phyloP scores from a whole-genome alignment of 2,329 filamentous ascomycete genomes.

The Xylariomycetidae sp. region DNA sequence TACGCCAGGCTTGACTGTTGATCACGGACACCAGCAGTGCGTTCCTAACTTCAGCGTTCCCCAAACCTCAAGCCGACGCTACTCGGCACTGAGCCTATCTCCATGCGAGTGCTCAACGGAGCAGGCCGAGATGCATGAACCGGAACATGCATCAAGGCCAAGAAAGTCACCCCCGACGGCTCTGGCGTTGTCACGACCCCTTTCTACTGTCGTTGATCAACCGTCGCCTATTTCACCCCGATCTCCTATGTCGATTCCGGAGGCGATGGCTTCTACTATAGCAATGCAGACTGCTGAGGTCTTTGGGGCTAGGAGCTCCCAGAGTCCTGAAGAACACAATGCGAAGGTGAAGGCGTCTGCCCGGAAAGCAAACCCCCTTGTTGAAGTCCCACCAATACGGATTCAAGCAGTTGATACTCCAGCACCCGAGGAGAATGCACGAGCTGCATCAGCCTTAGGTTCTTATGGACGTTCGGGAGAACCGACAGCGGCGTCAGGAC shows the following conservation, averaged over 20 bases:
- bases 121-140: slow-evolving; percentile 15
- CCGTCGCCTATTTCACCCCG: slow-evolving; percentile 37
- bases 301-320: no score
- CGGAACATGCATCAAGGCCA: slow-evolving; percentile 20
- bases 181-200: slow-evolving; percentile 43
- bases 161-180: slow-evolving; percentile 41
- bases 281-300: no score
- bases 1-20: slow-evolving; percentile 12
- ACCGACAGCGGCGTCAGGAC: slow-evolving; percentile 8
- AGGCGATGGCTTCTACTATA: no score
- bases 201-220: slow-evolving; percentile 52
- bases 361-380: no score
- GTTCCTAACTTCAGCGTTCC: slow-evolving; percentile 53
- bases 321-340: no score
- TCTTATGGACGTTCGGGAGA: slow-evolving; percentile 11
- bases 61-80: slow-evolving; percentile 40
- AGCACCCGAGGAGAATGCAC: slow-evolving; percentile 9
- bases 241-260: no score
- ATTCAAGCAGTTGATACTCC: slow-evolving; percentile 3
- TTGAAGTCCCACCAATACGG: no score
- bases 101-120: slow-evolving; percentile 10
- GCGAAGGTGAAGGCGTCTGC: no score
- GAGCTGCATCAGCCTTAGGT: slow-evolving; percentile 18
- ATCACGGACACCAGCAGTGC: slow-evolving; percentile 23
- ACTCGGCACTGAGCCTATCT: slow-evolving; percentile 34